These are phyloP conservation scores for Trichocomaceae sp. DNA, from an alignment of 2,329 filamentous ascomycete species.

Conservation along the genomic window DNA sequence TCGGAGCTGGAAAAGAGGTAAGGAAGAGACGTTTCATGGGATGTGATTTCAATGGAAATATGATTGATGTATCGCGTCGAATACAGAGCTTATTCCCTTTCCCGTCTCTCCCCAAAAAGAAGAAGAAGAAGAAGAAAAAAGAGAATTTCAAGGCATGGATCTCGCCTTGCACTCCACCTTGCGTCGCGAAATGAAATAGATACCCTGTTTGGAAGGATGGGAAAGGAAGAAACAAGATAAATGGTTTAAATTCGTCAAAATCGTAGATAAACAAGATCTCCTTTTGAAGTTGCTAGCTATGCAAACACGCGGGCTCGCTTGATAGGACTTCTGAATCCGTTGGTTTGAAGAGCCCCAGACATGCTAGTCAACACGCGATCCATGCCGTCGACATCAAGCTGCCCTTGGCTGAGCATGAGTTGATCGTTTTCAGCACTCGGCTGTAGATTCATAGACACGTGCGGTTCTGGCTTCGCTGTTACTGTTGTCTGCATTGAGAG, in stretches of 20 bases:
- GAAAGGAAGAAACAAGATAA: background rate
- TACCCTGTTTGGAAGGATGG: background rate
- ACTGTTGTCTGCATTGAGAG: background rate
- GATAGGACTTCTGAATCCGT: constrained; percentile 30
- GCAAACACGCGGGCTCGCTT: constrained; percentile 33
- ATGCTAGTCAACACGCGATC: constrained; percentile 41
- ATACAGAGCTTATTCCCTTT: constrained; percentile 45
- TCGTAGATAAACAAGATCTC: background rate
- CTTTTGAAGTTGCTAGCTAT: constrained; percentile 15
- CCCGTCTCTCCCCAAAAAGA: background rate
- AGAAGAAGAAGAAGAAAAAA: constrained; percentile 16
- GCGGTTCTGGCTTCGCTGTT: background rate
- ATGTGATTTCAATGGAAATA: background rate
- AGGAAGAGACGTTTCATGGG: background rate
- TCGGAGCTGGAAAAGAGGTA: background rate
- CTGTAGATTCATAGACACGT: constrained; percentile 14
- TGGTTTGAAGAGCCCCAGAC: constrained; percentile 25
- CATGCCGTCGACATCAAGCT: constrained; percentile 44
- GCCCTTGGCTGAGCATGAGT: constrained; percentile 35
- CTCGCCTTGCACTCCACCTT: constrained; percentile 50
- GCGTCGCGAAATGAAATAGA: constrained; percentile 31
- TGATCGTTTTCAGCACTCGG: constrained; percentile 31
- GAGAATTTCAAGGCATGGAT: constrained; percentile 44
- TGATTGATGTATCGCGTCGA: constrained; percentile 43
- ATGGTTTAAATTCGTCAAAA: background rate